These are phyloP conservation scores for Cryptococcus wingfieldii DNA, from an alignment of 1,284 basidiomycete species.

Conservation along the genomic window DNA sequence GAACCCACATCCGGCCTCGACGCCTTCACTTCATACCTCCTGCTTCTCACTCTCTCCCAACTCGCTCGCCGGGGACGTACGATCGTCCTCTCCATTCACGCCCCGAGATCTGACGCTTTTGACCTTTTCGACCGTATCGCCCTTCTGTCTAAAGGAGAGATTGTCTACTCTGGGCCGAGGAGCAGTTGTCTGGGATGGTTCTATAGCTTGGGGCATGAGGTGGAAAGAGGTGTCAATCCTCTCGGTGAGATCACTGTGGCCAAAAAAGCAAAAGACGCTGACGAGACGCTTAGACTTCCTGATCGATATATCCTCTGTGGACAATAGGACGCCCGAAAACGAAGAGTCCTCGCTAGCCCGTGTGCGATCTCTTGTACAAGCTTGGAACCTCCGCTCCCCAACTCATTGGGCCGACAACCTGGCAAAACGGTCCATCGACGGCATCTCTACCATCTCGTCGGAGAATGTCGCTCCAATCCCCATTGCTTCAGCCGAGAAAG, in stretches of 20 bases:
- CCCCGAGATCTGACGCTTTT: slow-evolving; percentile 56
- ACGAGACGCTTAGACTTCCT: slow-evolving; percentile 48
- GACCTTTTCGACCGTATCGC: slow-evolving; percentile 52
- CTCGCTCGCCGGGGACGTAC: slow-evolving; percentile 53
- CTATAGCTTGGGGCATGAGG: slow-evolving; percentile 36
- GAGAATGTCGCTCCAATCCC: too few relatives aligned
- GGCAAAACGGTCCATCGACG: slow-evolving; percentile 6
- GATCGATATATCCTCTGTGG: slow-evolving; percentile 53
- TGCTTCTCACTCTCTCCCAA: slow-evolving; percentile 52
- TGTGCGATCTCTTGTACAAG: slow-evolving; percentile 30
- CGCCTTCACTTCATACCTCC: slow-evolving; percentile 53
- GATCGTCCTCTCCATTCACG: slow-evolving; percentile 55
- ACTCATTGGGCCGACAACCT: slow-evolving; percentile 7
- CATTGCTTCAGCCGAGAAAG: too few relatives aligned
- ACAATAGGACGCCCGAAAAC: slow-evolving; percentile 49
- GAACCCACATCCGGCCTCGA: slow-evolving; percentile 50
- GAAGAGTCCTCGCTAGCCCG: slow-evolving; percentile 43
- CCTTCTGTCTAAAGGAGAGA: slow-evolving; percentile 52
- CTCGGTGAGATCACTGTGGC: slow-evolving; percentile 27
- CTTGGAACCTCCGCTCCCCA: slow-evolving; percentile 32
- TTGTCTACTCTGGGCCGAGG: slow-evolving; percentile 52
- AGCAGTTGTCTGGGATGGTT: slow-evolving; percentile 51
- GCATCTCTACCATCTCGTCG: too few relatives aligned
- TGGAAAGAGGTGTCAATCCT: slow-evolving; percentile 45
- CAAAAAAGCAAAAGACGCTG: not conserved